Percentiles rank a stretch among this genome's conserved stretches.
Evolutionary conservation across 345 rosid species (phyloP).

Genomic region (Xanthoceras sorbifolium): DNA sequence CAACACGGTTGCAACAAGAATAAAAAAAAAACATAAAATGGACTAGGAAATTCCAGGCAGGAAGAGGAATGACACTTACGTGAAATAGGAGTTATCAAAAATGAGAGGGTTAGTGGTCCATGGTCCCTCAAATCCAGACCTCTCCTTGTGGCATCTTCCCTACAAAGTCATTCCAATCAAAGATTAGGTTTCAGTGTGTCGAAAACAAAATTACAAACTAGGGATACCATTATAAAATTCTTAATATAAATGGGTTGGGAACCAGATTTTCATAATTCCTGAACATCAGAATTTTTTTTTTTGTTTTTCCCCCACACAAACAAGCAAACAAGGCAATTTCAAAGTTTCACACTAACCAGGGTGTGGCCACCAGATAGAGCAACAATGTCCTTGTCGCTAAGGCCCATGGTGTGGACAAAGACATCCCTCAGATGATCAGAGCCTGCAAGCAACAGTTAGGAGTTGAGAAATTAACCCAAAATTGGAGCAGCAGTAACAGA

Average conservation of each 20-base stretch:
- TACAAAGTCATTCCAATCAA: slow-evolving; percentile 22
- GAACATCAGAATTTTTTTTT: neutral
- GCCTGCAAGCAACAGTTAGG: slow-evolving; percentile 36
- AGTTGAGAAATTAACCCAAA: neutral
- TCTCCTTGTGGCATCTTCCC: slow-evolving; percentile 97
- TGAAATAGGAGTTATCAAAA: slow-evolving; percentile 92
- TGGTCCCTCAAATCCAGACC: slow-evolving; percentile 96
- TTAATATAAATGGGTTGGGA: neutral
- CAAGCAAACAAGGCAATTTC: neutral
- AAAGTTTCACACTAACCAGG: slow-evolving; percentile 51
- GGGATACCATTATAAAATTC: no score
- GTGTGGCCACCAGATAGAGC: slow-evolving; percentile 97
- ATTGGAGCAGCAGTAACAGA: neutral
- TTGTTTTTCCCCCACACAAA: neutral
- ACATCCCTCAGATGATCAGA: slow-evolving; percentile 82
- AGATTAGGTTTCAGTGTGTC: neutral
- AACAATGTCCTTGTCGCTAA: slow-evolving; percentile 87
- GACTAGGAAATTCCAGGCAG: neutral
- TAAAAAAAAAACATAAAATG: neutral
- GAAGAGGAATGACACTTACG: slow-evolving; percentile 37
- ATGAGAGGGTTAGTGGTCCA: slow-evolving; percentile 91
- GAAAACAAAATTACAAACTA: neutral
- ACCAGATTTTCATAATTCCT: neutral
- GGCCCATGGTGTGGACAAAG: slow-evolving; percentile 73
- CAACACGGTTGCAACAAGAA: neutral